Evolutionary conservation across 768 basidiomycete genomes (phyloP), one percentile per base, ranked within the genome.

Genomic region (Suillus subaureus): DNA sequence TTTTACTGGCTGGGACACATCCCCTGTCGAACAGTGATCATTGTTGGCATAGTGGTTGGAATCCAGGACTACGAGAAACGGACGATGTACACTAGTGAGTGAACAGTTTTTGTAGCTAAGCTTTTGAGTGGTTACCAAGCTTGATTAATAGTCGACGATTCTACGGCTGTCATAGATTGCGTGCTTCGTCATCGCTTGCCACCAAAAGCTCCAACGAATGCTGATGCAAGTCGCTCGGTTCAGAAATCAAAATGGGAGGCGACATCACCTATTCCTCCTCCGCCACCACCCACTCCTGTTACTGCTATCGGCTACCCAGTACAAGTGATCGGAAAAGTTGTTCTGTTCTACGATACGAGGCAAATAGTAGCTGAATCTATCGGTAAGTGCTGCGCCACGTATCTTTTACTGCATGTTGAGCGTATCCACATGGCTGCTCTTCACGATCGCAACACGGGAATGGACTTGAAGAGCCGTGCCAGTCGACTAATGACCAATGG

Each of bases 121-220:
- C 16, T 18, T 54, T 61, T 64, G 63, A 49, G 39, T n/a, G 64
- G 4, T 21, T 54, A 16, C 60, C 67, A 56, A 69, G 52, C 0
- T 12, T 39, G 56, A 16, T 57, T 23, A 7, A 35, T 61, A 93
- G 90, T 93, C 65, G 92, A 94, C 71, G 92, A 94, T 69, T 90
- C 91, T 6, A 90, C 91, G 2, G 87, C 79, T 35, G 87, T 89
- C 4, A 81, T 94, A 31, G 91, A 93, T 55, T 93, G 92, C 70
- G 71, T 79, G 3, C 83, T 86, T 71, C 79, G 77, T 28, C 78
- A 79, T 49, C 73, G 75, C 6, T 68, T 74, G 28, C 72, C 73
- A 12, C 67, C 71, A 1, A 49, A 61, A 35, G 49, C 62, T 1
- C 63, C 63, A 18, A 73, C 62, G 67, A 56, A 40, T 26, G 35